phyloP scores from a whole-genome alignment of 2,329 filamentous ascomycete species.

The Aphanoascus verrucosus region DNA sequence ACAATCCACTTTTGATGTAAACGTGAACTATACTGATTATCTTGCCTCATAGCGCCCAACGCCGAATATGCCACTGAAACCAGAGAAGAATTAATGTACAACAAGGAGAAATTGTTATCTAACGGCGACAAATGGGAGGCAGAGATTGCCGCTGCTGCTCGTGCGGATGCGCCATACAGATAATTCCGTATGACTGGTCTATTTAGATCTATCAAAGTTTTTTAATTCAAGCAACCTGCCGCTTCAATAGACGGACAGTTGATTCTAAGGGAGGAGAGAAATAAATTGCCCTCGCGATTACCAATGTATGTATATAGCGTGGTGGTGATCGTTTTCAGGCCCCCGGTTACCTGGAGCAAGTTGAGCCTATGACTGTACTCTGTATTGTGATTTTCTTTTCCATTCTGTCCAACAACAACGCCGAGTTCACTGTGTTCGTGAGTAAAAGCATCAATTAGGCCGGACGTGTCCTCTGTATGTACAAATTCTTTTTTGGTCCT shows the following conservation, averaged over 20 bases:
- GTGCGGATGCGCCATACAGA: slow-evolving; percentile 87
- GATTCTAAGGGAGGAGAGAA: not conserved
- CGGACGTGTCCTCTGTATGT: slow-evolving; percentile 1
- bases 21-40: not conserved
- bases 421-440: not conserved
- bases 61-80: slow-evolving; percentile 66
- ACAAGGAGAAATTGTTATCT: slow-evolving; percentile 85
- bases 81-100: slow-evolving; percentile 91
- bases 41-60: slow-evolving; percentile 46
- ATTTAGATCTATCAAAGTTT: not conserved
- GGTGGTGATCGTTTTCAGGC: not conserved
- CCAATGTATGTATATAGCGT: slow-evolving; percentile 10
- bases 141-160: slow-evolving; percentile 81
- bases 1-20: not conserved
- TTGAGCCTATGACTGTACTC: not conserved
- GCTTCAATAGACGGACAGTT: slow-evolving; percentile 1
- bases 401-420: not conserved
- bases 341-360: not conserved
- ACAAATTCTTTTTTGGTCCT: not conserved
- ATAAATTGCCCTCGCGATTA: not conserved
- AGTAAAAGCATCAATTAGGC: not conserved
- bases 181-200: slow-evolving; percentile 35
- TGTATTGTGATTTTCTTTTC: not conserved
- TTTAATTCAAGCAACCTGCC: not conserved
- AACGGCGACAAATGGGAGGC: slow-evolving; percentile 98